Conservation (phyloP, 345 rosid genomes). For the Xanthoceras sorbifolium region DNA sequence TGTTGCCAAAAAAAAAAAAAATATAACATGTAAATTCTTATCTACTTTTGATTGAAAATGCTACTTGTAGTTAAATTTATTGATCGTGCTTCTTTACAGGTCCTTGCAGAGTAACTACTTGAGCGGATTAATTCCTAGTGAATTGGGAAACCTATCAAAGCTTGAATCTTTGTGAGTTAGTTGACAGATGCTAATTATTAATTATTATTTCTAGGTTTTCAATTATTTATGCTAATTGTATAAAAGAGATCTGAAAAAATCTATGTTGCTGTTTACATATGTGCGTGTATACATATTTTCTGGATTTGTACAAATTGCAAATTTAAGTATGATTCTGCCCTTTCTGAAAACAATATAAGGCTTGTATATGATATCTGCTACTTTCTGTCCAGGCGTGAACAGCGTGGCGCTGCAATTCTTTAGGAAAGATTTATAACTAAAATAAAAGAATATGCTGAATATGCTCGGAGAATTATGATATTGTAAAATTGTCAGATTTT, state of each 20-base stretch:
- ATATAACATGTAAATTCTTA: not conserved
- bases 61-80: not conserved
- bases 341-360: not conserved
- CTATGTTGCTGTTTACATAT: not conserved
- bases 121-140: slow-evolving; percentile 73
- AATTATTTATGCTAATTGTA: not conserved
- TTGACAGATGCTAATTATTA: slow-evolving; percentile 21
- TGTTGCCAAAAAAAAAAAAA: not conserved
- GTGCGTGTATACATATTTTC: not conserved
- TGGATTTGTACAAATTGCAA: not conserved
- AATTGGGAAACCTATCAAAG: slow-evolving; percentile 68
- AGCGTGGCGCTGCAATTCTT: not conserved
- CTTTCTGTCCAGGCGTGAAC: not conserved
- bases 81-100: slow-evolving; percentile 43
- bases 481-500: not conserved
- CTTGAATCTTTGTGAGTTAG: slow-evolving; percentile 70
- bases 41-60: not conserved
- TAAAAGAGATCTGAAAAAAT: not conserved
- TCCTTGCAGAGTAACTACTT: slow-evolving; percentile 90
- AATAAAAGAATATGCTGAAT: not conserved
- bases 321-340: not conserved
- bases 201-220: not conserved
- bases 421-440: not conserved
- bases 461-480: not conserved
- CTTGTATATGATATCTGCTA: not conserved